These are phyloP conservation scores for Tilletiopsis washingtonensis DNA, from an alignment of 1,284 basidiomycete genomes.

Conservation along the genomic window DNA sequence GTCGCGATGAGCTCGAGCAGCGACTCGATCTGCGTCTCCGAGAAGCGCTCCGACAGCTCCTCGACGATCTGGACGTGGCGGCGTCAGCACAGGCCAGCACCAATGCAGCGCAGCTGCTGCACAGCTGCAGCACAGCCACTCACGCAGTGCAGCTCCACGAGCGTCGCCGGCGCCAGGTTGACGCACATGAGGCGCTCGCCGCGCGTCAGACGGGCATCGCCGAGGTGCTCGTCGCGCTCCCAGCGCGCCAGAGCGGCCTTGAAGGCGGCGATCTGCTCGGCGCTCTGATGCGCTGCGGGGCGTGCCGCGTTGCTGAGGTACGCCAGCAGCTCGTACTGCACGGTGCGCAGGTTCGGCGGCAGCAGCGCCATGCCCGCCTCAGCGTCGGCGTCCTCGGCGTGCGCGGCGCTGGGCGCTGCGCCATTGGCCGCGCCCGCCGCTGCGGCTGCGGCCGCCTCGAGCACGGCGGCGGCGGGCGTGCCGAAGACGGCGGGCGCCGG, in stretches of 20 bases:
- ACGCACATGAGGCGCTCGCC: slow-evolving; percentile 83
- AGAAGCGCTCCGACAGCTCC: slow-evolving; percentile 72
- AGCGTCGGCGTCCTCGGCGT: slow-evolving; percentile 7
- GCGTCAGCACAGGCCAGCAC: neutral
- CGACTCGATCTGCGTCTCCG: slow-evolving; percentile 61
- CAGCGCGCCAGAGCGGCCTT: slow-evolving; percentile 57
- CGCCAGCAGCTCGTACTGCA: slow-evolving; percentile 70
- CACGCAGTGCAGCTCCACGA: slow-evolving; percentile 83
- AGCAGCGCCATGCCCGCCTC: slow-evolving; percentile 16
- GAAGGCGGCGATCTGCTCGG: slow-evolving; percentile 60
- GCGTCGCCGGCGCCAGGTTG: slow-evolving; percentile 71
- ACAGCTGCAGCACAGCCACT: slow-evolving; percentile 43
- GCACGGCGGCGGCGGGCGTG: neutral
- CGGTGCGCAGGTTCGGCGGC: slow-evolving; percentile 69
- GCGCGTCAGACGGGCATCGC: slow-evolving; percentile 60
- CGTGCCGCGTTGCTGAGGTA: slow-evolving; percentile 45
- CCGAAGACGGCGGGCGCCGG: slow-evolving; percentile 1
- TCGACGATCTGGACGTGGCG: slow-evolving; percentile 77
- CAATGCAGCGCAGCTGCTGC: neutral
- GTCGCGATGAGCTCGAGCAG: slow-evolving; percentile 60
- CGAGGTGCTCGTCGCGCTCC: slow-evolving; percentile 2
- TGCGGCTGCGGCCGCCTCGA: neutral
- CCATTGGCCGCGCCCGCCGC: neutral
- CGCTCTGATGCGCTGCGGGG: slow-evolving; percentile 58
- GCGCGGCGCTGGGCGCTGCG: neutral